These are phyloP conservation scores for Cercophora scortea DNA, from an alignment of 495 filamentous ascomycete species.

Conservation along the genomic window DNA sequence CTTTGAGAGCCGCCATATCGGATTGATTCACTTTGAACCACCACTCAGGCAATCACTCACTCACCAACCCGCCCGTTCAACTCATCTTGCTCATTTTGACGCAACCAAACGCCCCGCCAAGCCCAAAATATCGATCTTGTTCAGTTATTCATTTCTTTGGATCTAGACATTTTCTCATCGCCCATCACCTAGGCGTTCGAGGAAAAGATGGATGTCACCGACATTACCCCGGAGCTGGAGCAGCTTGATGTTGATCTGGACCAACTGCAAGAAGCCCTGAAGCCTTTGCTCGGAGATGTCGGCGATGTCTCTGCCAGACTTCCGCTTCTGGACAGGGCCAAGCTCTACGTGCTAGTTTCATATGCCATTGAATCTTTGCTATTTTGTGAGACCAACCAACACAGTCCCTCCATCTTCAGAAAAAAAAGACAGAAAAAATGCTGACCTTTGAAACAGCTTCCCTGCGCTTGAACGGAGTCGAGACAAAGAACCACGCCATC, in stretches of 20 bases:
- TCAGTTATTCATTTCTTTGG: no score
- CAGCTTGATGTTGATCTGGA: slow-evolving; percentile 69
- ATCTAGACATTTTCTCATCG: no score
- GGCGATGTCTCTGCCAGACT: slow-evolving; percentile 65
- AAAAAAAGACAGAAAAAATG: not conserved
- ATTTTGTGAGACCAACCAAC: slow-evolving; percentile 57
- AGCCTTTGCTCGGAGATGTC: slow-evolving; percentile 57
- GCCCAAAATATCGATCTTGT: no score
- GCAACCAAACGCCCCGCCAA: no score
- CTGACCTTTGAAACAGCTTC: slow-evolving; percentile 51
- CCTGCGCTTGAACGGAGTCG: slow-evolving; percentile 67
- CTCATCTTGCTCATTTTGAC: no score
- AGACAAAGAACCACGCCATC: slow-evolving; percentile 77
- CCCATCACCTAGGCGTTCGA: not conserved
- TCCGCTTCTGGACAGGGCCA: slow-evolving; percentile 87
- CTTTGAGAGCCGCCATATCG: no score
- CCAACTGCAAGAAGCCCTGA: slow-evolving; percentile 63
- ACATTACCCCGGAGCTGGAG: slow-evolving; percentile 50
- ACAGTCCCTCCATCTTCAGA: not conserved
- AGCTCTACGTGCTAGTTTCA: slow-evolving; percentile 73
- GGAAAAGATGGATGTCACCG: slow-evolving; percentile 31
- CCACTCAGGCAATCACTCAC: no score
- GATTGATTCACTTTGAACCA: no score
- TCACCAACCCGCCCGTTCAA: no score
- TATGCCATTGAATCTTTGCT: slow-evolving; percentile 90